A percentile compares a stretch with the other conserved stretches of the same genome.
Evolutionary conservation across 345 rosid species (phyloP).

Genomic region (Passiflora organensis): DNA sequence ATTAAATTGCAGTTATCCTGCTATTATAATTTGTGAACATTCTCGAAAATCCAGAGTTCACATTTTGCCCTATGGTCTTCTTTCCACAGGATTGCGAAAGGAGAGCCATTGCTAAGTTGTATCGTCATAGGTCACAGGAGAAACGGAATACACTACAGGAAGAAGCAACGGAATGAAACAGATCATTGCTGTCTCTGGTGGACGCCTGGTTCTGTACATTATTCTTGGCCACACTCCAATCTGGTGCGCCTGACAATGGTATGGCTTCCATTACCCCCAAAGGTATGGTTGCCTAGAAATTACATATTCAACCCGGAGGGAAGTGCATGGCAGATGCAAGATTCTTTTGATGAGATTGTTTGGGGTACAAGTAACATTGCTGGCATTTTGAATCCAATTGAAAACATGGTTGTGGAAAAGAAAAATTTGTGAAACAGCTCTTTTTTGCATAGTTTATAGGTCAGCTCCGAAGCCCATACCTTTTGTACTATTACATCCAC

Average conservation of each 20-base stretch:
- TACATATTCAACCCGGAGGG: no score
- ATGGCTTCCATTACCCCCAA: not conserved
- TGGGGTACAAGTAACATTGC: no score
- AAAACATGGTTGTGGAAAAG: no score
- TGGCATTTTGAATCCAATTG: no score
- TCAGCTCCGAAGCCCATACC: no score
- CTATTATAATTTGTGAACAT: not conserved
- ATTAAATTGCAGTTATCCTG: not conserved
- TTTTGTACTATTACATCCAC: no score
- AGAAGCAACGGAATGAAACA: constrained; percentile 34
- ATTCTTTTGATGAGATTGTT: no score
- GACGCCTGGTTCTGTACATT: constrained; percentile 16
- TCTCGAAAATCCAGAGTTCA: not conserved
- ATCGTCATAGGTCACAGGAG: constrained; percentile 79
- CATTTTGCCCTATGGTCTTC: not conserved
- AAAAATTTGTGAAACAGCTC: no score
- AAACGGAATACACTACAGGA: constrained; percentile 34
- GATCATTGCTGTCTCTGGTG: not conserved
- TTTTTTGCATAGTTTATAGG: no score
- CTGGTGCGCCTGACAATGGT: not conserved
- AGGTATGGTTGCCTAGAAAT: not conserved
- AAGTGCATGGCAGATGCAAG: no score
- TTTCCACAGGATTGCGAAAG: constrained; percentile 88
- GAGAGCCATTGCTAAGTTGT: constrained; percentile 76
- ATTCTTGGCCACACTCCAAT: constrained; percentile 1